Evolutionary conservation across 139 green algal species (phyloP), one percentile per base, ranked within the genome.

Genomic region (Coelastrella sp.): DNA sequence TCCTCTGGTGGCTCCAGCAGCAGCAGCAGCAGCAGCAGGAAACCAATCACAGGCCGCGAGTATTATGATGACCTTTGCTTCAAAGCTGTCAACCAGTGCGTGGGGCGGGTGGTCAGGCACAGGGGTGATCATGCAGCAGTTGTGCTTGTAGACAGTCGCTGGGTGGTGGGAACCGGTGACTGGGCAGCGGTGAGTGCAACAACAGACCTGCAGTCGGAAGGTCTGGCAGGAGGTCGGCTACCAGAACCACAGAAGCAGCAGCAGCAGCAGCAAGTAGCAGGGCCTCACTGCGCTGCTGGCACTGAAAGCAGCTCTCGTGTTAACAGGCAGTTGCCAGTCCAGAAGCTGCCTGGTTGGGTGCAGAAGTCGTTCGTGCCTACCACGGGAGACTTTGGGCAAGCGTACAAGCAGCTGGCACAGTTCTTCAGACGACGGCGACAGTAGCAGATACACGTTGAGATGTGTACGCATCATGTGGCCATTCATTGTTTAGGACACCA

Each of bases 81-180:
- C 85, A 95, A 96, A 75, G 97, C 96, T 0, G 97, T 99, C 15
- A 99, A 99, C 92, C 98, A 99, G 95, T 97, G 95, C 85, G 95
- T 99, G 3, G 98, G 98, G 27, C 92, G 98, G 0, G 97, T 96
- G 70, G 98, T 98, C 59, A 92, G 96, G 8, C 96, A 98, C 87
- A 59, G 59, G 72, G 83, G 68, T 56, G 98, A 99, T 91, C 99
- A 98, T 88, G 98, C 98, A 7, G 94, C 96, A 0, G 93, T 99
- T 8, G 58, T 99, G 17, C 91, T 99, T 49, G 95, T 94, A n/a
- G 98, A 99, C 85, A 59, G 20, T 3, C 89, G 97, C 4, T 99
- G 98, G 92, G 76, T 83, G 78, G 87, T 74, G n/a, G n/a, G 57
- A 7, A 57, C 61, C 8, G 58, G 70, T 56, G 49, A 79, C 61